Conservation (phyloP, 306 rosid species). For the Vicia sativa region DNA sequence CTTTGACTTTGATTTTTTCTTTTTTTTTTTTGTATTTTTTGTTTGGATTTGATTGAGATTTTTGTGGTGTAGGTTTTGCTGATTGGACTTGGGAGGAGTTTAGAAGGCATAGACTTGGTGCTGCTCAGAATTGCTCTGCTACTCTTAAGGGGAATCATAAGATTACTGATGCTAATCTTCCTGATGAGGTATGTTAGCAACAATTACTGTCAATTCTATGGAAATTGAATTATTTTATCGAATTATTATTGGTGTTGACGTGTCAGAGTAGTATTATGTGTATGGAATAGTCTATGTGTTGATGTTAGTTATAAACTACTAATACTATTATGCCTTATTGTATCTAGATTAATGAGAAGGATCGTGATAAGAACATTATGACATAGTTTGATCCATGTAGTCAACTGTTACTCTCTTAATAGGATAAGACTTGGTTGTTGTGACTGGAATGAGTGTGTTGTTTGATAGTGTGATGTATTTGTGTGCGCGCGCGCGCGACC, state of each 20-base stretch:
- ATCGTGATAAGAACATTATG: too few species aligned
- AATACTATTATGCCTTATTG: too few species aligned
- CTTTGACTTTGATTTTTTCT: neutral
- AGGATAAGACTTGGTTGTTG: neutral
- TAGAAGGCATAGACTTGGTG: constrained; percentile 68
- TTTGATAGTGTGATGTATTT: neutral
- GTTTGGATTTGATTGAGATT: neutral
- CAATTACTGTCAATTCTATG: neutral
- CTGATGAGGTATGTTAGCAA: constrained; percentile 49
- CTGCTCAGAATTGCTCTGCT: constrained; percentile 97
- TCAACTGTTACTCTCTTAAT: too few species aligned
- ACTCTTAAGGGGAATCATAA: constrained; percentile 73
- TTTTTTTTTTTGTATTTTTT: neutral
- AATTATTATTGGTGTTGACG: too few species aligned
- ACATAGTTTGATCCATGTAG: too few species aligned
- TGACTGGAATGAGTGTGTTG: neutral
- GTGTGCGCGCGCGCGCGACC: neutral
- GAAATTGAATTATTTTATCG: too few species aligned
- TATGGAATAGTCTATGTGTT: too few species aligned
- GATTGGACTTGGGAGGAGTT: constrained; percentile 99
- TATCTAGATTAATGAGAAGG: too few species aligned
- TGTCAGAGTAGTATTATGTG: too few species aligned
- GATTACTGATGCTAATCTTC: constrained; percentile 60
- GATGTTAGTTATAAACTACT: too few species aligned
- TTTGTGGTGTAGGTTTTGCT: constrained; percentile 58